Evolutionary conservation across 768 basidiomycete genomes (phyloP).

Genomic region (Strobilomyces dryophilus): DNA sequence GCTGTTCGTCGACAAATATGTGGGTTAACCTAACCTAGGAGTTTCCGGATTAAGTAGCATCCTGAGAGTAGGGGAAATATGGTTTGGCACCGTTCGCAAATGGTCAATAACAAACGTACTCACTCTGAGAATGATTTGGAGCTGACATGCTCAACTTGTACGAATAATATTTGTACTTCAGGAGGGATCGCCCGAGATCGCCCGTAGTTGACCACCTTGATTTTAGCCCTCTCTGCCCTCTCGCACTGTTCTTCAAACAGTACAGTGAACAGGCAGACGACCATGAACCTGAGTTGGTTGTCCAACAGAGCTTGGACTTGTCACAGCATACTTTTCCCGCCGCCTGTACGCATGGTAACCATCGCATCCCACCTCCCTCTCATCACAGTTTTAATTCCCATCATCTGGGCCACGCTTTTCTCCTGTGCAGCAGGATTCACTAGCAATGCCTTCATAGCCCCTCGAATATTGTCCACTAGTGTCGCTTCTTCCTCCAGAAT

Average conservation of each 20-base stretch:
- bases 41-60: neutral
- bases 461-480: neutral
- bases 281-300: neutral
- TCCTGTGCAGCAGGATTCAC: neutral
- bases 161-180: conserved; percentile 1
- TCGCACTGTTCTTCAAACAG: conserved; percentile 5
- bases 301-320: neutral
- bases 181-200: neutral
- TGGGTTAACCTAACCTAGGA: neutral
- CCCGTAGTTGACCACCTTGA: neutral
- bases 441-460: neutral
- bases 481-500: neutral
- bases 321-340: conserved; percentile 10
- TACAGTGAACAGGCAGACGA: conserved; percentile 3
- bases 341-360: conserved; percentile 7
- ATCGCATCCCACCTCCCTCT: neutral
- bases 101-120: neutral
- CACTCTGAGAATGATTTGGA: neutral
- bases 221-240: neutral
- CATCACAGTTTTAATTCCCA: neutral
- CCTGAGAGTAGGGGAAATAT: neutral
- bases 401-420: conserved; percentile 1
- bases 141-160: conserved; percentile 6
- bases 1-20: conserved; percentile 5
- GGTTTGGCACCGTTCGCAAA: neutral